Percentiles rank a stretch among this genome's conserved stretches.
Evolutionary conservation across 305 asterid genomes (phyloP).

Genomic region (Fraxinus greggii): DNA sequence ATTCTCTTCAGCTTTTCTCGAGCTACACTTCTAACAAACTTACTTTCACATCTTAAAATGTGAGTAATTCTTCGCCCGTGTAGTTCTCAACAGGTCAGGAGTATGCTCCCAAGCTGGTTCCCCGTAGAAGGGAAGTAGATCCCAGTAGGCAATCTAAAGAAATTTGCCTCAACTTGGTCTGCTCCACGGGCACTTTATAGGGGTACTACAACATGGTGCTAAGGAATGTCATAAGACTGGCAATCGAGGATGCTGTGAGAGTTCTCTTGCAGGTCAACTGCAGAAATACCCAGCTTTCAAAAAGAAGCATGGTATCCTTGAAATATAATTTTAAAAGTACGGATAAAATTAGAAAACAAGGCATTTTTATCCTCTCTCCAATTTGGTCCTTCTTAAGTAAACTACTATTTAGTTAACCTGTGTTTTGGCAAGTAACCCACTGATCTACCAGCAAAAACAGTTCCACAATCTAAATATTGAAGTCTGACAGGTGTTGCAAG

Average conservation of each 20-base stretch:
- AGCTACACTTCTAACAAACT: background rate
- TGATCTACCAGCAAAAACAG: background rate
- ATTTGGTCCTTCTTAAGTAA: background rate
- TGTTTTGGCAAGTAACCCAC: background rate
- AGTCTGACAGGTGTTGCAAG: background rate
- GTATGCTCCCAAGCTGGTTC: too few species aligned
- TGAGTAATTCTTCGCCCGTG: too few species aligned
- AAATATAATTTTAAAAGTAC: background rate
- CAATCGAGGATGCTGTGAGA: background rate
- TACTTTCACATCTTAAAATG: background rate
- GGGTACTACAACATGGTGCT: background rate
- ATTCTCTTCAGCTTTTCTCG: background rate
- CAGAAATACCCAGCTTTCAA: too few species aligned
- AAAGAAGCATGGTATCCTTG: background rate
- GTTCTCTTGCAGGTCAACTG: background rate
- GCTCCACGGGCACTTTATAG: background rate
- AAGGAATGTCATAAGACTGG: background rate
- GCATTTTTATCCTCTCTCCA: background rate
- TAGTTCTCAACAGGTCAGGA: background rate
- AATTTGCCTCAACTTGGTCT: background rate
- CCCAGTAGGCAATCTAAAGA: background rate
- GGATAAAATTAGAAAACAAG: background rate
- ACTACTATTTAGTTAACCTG: background rate
- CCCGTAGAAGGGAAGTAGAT: background rate
- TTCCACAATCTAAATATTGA: too few species aligned